These are phyloP conservation scores for Corylus heterophylla DNA, from an alignment of 306 rosid species.

Conservation along the genomic window DNA sequence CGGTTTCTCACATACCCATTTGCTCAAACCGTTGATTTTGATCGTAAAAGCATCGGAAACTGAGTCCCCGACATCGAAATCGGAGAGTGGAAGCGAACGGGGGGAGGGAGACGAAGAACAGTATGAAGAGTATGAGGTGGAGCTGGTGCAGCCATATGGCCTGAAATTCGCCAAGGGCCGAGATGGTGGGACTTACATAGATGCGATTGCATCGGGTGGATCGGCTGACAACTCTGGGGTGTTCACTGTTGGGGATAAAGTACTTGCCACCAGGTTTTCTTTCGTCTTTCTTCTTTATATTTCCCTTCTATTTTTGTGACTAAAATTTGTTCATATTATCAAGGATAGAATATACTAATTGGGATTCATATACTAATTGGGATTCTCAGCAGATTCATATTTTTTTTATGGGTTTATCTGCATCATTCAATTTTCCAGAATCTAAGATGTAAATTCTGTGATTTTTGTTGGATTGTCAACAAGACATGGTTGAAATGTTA, in stretches of 20 bases:
- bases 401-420: slow-evolving; percentile 3
- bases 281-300: neutral
- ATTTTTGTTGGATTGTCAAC: neutral
- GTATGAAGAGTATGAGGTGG: slow-evolving; percentile 87
- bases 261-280: slow-evolving; percentile 66
- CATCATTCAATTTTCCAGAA: slow-evolving; percentile 1
- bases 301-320: neutral
- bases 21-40: slow-evolving; percentile 38
- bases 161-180: slow-evolving; percentile 77
- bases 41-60: slow-evolving; percentile 57
- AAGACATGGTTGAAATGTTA: slow-evolving; percentile 37
- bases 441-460: neutral
- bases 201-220: slow-evolving; percentile 94
- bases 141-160: slow-evolving; percentile 81
- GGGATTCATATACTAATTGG: neutral
- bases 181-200: slow-evolving; percentile 93
- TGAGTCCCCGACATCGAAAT: slow-evolving; percentile 48
- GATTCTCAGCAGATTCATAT: neutral
- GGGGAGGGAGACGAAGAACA: slow-evolving; percentile 38
- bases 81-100: slow-evolving; percentile 32
- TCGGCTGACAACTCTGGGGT: slow-evolving; percentile 70
- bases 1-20: slow-evolving; percentile 34
- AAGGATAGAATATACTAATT: neutral
- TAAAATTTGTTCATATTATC: neutral
- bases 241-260: slow-evolving; percentile 89